Percentiles rank a stretch among this genome's conserved stretches.
phyloP scores from a whole-genome alignment of 495 filamentous ascomycete genomes.

The Trichoderma orchidacearum region DNA sequence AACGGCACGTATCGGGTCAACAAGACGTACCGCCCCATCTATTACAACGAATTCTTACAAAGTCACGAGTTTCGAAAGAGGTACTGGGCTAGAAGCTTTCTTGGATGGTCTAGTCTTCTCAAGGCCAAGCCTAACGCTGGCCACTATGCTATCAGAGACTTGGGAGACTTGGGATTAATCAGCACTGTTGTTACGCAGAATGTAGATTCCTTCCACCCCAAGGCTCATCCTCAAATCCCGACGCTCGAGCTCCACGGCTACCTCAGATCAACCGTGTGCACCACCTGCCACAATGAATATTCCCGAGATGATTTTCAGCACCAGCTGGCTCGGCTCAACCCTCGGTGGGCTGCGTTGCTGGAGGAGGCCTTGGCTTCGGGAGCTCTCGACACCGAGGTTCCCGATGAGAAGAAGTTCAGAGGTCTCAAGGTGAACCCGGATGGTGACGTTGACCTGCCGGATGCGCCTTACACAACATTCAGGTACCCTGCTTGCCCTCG shows the following conservation, averaged over 20 bases:
- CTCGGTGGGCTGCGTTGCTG: conserved; percentile 71
- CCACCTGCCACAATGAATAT: conserved; percentile 56
- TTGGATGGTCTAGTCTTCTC: conserved; percentile 75
- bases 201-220: conserved; percentile 83
- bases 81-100: conserved; percentile 91
- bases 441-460: conserved; percentile 86
- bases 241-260: conserved; percentile 88
- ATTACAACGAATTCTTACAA: conserved; percentile 73
- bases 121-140: conserved; percentile 67
- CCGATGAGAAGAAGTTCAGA: conserved; percentile 47
- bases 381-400: conserved; percentile 65
- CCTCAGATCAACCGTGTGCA: conserved; percentile 65
- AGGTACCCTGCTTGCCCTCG: conserved; percentile 80
- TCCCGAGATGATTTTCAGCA: conserved; percentile 61
- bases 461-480: conserved; percentile 77
- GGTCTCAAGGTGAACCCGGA: conserved; percentile 83
- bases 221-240: conserved; percentile 57
- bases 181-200: conserved; percentile 84
- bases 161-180: conserved; percentile 59
- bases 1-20: conserved; percentile 90
- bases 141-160: conserved; percentile 58
- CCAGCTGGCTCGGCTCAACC: conserved; percentile 67
- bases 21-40: conserved; percentile 79
- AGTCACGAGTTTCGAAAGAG: conserved; percentile 81
- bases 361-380: conserved; percentile 53